Percentiles rank a stretch among this genome's conserved stretches.
Conservation (phyloP, 768 basidiomycete species). For the Boletus barrowsii region DNA sequence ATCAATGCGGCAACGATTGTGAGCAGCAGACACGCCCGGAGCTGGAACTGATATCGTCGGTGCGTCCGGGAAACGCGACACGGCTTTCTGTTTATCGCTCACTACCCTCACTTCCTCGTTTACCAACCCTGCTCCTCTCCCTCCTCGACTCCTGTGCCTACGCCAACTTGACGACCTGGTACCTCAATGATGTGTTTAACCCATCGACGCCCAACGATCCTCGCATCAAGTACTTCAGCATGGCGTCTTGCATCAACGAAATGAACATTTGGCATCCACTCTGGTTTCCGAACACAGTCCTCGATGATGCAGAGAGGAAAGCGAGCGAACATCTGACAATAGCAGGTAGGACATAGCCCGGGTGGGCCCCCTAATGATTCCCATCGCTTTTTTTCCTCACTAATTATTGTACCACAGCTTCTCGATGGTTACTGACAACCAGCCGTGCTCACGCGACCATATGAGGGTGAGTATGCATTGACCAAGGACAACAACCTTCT, state of each 20-base stretch:
- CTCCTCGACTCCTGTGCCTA: slow-evolving; percentile 96
- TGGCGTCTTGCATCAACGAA: slow-evolving; percentile 70
- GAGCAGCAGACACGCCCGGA: slow-evolving; percentile 29
- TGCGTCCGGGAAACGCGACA: no score
- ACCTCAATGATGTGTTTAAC: slow-evolving; percentile 78
- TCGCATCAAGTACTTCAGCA: slow-evolving; percentile 86
- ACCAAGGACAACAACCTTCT: no score
- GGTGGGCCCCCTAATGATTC: no score
- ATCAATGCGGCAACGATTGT: background rate
- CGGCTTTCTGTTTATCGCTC: no score
- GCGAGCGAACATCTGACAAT: slow-evolving; percentile 46
- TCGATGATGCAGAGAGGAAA: slow-evolving; percentile 80
- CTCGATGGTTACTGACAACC: no score
- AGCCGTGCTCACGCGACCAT: no score
- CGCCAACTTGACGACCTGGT: slow-evolving; percentile 84
- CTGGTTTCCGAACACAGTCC: slow-evolving; percentile 93
- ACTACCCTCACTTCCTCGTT: slow-evolving; percentile 76
- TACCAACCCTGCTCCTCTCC: slow-evolving; percentile 81
- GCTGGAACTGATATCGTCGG: no score
- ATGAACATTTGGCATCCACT: slow-evolving; percentile 89
- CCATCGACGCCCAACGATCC: slow-evolving; percentile 76
- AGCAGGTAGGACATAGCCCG: background rate
- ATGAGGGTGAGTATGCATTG: no score
- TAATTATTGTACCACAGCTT: no score
- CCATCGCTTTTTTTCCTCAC: no score